phyloP scores from a whole-genome alignment of 2,329 filamentous ascomycete species.

The Coniochaeta sp. region DNA sequence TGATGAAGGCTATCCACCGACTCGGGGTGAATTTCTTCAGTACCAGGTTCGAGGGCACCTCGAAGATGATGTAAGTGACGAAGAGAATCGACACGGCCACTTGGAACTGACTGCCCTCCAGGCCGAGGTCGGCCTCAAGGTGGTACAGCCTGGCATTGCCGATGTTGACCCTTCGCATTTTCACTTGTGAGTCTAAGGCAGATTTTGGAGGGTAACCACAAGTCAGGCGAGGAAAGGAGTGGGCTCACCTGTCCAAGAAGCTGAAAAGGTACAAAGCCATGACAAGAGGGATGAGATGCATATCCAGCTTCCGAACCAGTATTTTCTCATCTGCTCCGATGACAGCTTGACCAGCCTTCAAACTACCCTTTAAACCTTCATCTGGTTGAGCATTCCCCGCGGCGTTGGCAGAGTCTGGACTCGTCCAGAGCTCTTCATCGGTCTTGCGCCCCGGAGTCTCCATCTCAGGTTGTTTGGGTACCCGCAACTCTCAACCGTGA shows the following conservation, averaged over 20 bases:
- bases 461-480: not conserved
- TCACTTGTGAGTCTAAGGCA: constrained; percentile 5
- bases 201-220: not conserved
- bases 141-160: constrained; percentile 61
- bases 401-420: not conserved
- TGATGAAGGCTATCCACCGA: constrained; percentile 58
- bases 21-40: constrained; percentile 56
- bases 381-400: not conserved
- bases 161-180: constrained; percentile 56
- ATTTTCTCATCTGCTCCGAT: constrained; percentile 35
- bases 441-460: not conserved
- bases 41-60: constrained; percentile 58
- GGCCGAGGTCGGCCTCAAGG: constrained; percentile 52
- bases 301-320: constrained; percentile 58
- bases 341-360: not conserved
- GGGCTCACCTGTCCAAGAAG: constrained; percentile 58
- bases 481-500: not conserved
- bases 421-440: not conserved
- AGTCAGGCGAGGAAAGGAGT: constrained; percentile 9
- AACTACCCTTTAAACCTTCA: not conserved
- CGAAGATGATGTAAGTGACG: constrained; percentile 54
- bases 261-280: constrained; percentile 67
- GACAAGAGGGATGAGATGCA: constrained; percentile 55
- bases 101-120: constrained; percentile 62
- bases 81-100: constrained; percentile 60